phyloP scores from a whole-genome alignment of 257 asterid species.

The Perilla frutescens region DNA sequence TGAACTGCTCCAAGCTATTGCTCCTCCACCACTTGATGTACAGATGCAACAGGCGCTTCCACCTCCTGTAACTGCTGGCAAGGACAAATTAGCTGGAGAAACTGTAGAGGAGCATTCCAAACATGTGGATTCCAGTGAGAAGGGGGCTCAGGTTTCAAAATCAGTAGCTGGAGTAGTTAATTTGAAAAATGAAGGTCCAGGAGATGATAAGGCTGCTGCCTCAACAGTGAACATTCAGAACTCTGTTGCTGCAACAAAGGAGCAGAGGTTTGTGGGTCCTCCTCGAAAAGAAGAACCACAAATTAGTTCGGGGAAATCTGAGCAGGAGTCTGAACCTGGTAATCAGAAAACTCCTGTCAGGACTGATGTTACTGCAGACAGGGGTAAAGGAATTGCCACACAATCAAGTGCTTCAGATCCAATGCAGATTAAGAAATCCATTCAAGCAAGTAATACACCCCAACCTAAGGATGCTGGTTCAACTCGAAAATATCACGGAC shows the following conservation, averaged over 20 bases:
- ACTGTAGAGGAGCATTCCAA: conserved; percentile 56
- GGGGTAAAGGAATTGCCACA: conserved; percentile 77
- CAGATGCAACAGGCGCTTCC: conserved; percentile 60
- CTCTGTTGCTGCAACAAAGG: conserved; percentile 54
- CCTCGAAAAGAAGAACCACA: conserved; percentile 78
- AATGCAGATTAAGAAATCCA: conserved; percentile 63
- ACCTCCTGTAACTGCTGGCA: conserved; percentile 54
- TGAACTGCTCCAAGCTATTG: conserved; percentile 88
- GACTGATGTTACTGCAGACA: conserved; percentile 67
- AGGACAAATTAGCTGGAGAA: conserved; percentile 62
- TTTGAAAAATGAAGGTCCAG: conserved; percentile 59
- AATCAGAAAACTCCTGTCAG: conserved; percentile 56
- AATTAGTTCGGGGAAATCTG: conserved; percentile 56
- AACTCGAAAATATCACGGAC: conserved; percentile 92
- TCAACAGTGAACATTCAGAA: conserved; percentile 45
- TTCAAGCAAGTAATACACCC: conserved; percentile 57
- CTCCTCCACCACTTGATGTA: conserved; percentile 80
- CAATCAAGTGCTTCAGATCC: conserved; percentile 60
- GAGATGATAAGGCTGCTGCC: conserved; percentile 57
- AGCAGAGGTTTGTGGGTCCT: conserved; percentile 56
- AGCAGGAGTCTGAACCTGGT: conserved; percentile 62
- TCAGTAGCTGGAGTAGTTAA: conserved; percentile 48
- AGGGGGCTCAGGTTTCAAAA: conserved; percentile 53
- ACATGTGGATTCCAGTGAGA: conserved; percentile 60
- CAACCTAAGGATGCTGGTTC: conserved; percentile 81